Evolutionary conservation across 495 filamentous ascomycete species (phyloP).

Genomic region (Xeromyces bisporus): DNA sequence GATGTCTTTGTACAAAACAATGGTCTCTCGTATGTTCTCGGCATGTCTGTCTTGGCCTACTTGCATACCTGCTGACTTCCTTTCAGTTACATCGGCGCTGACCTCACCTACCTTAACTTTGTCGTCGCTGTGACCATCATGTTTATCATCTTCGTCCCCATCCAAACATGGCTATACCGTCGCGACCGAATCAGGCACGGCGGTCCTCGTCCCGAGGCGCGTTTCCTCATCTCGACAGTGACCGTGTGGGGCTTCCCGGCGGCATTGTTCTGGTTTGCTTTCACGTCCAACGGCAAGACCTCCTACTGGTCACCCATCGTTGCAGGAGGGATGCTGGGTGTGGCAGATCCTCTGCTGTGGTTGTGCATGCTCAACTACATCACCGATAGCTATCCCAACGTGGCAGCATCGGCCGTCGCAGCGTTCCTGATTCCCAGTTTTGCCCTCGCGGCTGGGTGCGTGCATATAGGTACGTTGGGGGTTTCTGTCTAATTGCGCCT

Average conservation of each 20-base stretch:
- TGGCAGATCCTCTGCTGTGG: constrained; percentile 21
- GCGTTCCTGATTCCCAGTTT: constrained; percentile 23
- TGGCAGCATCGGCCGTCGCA: constrained; percentile 20
- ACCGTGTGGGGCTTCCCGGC: constrained; percentile 22
- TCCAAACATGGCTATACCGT: constrained; percentile 20
- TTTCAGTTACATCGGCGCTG: constrained; percentile 14
- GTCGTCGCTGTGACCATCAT: constrained; percentile 18
- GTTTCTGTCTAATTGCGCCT: too few relatives aligned
- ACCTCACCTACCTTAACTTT: constrained; percentile 23
- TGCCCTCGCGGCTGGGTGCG: constrained; percentile 18
- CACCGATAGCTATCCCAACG: constrained; percentile 22
- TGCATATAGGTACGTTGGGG: constrained; percentile 11
- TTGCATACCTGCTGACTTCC: not conserved
- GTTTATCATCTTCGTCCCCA: constrained; percentile 17
- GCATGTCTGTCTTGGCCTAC: not conserved
- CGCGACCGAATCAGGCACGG: constrained; percentile 15
- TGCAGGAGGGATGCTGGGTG: constrained; percentile 16
- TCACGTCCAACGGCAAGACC: constrained; percentile 18
- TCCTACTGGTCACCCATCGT: constrained; percentile 20
- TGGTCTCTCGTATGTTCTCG: constrained; percentile 13
- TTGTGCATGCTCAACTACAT: constrained; percentile 22
- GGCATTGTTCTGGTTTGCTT: constrained; percentile 22
- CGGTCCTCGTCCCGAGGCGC: constrained; percentile 18
- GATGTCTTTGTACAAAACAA: constrained; percentile 23
- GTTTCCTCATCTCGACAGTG: constrained; percentile 18